Base-by-base conservation (phyloP, 192 early-diverging fungal genomes). In the Umbelopsis isabellina region DNA sequence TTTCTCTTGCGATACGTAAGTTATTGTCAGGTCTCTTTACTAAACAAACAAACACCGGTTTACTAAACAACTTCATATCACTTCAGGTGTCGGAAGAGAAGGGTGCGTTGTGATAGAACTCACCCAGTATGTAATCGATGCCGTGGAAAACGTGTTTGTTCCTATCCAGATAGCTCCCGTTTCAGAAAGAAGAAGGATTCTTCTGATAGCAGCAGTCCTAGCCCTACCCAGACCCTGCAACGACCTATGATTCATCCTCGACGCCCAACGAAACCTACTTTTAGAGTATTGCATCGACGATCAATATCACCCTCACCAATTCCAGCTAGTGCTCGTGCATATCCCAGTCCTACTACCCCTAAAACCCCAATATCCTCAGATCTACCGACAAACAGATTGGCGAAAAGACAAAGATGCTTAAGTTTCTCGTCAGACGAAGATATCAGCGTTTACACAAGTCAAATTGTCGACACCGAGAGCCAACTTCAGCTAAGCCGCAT, bases 381-480 rank as follows among this genome's bases (percentile, higher is more conserved):
- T 61, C 10, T 61, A 2, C 18, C 55, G 10, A 27, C 2, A 12
- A 11, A 25, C 16, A 8, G 25, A 7, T 16, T 61, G 2, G 37
- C 6, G 37, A 61, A 61, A 16, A 22, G 55, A 35, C 55, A 61
- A 35, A 10, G 55, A 61, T 30, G 55, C 27, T 12, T 61, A 33
- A 61, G 55, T 18, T 61, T 61, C 27, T 35, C 55, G 15, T 61
- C 55, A 15, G 55, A 61, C 13, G 55, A 61, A 61, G 55, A 61
- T 18, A 61, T 61, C 2, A 61, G 4, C 12, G 33, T 30, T 1
- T 25, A 33, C 16, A 35, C 51, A 4, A 8, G 11, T 4, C 5
- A 41, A 25, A 23, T 61, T 61, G 11, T 33, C 16, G 27, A 61
- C 27, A 61, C 11, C 16, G 55, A 61, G 25, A 61, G 23, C 30